Evolutionary conservation across 1,284 basidiomycete genomes (phyloP).

Genomic region (Ceratobasidium sp.): DNA sequence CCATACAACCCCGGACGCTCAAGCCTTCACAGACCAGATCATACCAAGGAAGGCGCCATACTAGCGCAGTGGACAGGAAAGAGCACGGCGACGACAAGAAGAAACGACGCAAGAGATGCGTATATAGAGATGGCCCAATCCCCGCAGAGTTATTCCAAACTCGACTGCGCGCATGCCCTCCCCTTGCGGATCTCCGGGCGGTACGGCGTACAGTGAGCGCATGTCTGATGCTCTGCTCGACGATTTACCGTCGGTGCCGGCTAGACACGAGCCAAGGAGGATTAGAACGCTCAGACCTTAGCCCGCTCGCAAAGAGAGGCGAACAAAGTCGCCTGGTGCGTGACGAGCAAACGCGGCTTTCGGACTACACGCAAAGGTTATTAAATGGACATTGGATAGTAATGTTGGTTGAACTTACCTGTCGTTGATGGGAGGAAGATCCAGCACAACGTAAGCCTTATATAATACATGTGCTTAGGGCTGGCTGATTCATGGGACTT

Average conservation of each 20-base stretch:
- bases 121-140: slow-evolving; percentile 10
- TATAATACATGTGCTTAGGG: no score
- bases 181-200: slow-evolving; percentile 40
- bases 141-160: slow-evolving; percentile 46
- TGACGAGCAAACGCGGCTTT: slow-evolving; percentile 46
- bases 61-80: slow-evolving; percentile 34
- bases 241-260: slow-evolving; percentile 38
- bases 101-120: neutral
- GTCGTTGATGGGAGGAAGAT: no score
- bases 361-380: no score
- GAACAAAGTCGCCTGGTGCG: slow-evolving; percentile 24
- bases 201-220: slow-evolving; percentile 16
- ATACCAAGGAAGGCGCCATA: no score
- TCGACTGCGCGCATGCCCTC: slow-evolving; percentile 34
- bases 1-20: neutral
- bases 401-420: no score
- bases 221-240: slow-evolving; percentile 46
- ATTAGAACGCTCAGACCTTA: slow-evolving; percentile 45
- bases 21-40: no score
- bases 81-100: neutral
- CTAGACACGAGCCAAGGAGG: slow-evolving; percentile 41
- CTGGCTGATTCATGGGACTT: no score
- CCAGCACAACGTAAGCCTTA: no score
- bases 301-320: slow-evolving; percentile 37
- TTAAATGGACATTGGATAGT: no score